phyloP scores from a whole-genome alignment of 139 green algal species.

The Haematococcus lacustris region DNA sequence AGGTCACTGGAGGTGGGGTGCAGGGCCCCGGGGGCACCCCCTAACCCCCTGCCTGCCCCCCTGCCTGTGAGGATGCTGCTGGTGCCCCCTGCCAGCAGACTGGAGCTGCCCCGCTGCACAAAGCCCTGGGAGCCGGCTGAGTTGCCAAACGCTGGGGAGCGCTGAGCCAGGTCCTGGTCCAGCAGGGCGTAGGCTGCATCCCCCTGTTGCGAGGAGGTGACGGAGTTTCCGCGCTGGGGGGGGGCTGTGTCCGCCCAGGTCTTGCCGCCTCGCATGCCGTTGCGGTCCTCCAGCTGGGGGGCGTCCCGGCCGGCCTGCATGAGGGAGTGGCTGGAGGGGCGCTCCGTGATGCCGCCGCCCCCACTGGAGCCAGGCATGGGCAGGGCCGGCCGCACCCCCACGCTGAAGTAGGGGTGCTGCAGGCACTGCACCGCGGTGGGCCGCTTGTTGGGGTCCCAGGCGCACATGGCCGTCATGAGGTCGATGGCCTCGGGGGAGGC shows the following conservation, averaged over 20 bases:
- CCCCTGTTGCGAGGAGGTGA: background rate
- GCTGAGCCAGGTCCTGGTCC: background rate
- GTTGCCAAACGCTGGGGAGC: background rate
- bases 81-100: background rate
- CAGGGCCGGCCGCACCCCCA: slow-evolving; percentile 25
- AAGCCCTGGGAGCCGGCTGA: background rate
- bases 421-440: slow-evolving; percentile 79
- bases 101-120: background rate
- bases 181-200: background rate
- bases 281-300: slow-evolving; percentile 18
- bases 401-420: slow-evolving; percentile 65
- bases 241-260: slow-evolving; percentile 20
- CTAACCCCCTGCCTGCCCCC: too few species aligned
- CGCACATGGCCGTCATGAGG: slow-evolving; percentile 70
- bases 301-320: background rate
- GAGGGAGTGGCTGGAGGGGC: slow-evolving; percentile 15
- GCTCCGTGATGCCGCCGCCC: slow-evolving; percentile 10
- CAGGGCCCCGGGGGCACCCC: background rate
- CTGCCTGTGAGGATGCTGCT: too few species aligned
- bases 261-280: slow-evolving; percentile 19
- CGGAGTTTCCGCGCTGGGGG: slow-evolving; percentile 8
- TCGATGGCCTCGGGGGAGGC: slow-evolving; percentile 79
- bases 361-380: slow-evolving; percentile 11
- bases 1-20: background rate
- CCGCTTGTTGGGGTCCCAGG: slow-evolving; percentile 78